Base-by-base conservation (phyloP, 768 basidiomycete genomes). In the Hericium rajendrae region DNA sequence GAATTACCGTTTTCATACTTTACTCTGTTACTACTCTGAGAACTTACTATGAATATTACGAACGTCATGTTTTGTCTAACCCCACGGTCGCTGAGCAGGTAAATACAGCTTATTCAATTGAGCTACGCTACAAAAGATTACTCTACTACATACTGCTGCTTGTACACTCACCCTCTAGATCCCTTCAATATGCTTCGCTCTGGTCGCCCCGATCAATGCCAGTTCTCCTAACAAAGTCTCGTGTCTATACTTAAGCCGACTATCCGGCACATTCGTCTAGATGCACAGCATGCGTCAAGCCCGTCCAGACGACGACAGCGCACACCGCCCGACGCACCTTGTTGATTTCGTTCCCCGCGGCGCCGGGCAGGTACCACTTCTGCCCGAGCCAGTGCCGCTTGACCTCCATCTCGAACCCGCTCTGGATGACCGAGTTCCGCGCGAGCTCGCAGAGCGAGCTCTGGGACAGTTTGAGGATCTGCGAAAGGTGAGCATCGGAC, bases 351-450 rank as follows among this genome's bases (percentile, higher is more conserved):
- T 99, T 99, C 3, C 97, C 97, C 6, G 84, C 84, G 1, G 90
- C 85, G 18, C 97, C 97, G 3, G 92, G 88, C 8, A 94, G 77
- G 71, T 93, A 98, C 92, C 93, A 99, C 56, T 87, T 74, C 62
- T 88, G 82, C 0, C 97, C 97, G 2, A 99, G 76, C 93, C 93
- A 94, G 68, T 91, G 93, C 10, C 91, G 85, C 73, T 98, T 98
- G 66, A 97, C 70, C 69, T 95, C 88, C 94, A 97, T 98, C 72
- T 99, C 97, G 68, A 97, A 98, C 1, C 97, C 97, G 65, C 91
- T 93, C 69, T 98, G 97, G 49, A 88, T 77, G 37, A 98, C 97
- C 0, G 93, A 95, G 73, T 99, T 99, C 46, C 97, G 85, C n/a
- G 97, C 97, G 11, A 99, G 80, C 71, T 99, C 97, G 12, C 94